These are phyloP conservation scores for Sanghuangporus sanghuang DNA, from an alignment of 1,284 basidiomycete species.

Conservation along the genomic window DNA sequence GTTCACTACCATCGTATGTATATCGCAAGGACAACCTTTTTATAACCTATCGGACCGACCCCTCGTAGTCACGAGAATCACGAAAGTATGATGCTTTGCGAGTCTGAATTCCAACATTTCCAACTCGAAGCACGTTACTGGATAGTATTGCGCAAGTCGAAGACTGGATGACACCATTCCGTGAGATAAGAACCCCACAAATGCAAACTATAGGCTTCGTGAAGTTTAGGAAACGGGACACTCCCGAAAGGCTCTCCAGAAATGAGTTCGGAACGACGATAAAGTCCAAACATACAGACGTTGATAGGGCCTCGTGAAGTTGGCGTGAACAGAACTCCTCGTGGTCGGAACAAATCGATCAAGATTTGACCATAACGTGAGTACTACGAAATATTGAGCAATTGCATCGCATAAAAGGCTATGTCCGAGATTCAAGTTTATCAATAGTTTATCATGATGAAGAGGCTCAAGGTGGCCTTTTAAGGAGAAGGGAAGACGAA, in stretches of 20 bases:
- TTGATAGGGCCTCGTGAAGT: no score
- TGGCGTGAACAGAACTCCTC: no score
- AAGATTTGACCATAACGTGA: no score
- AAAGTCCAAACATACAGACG: no score
- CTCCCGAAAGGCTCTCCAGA: not conserved
- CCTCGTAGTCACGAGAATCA: slow-evolving; percentile 4
- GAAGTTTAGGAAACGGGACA: not conserved
- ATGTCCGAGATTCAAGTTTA: no score
- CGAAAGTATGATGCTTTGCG: not conserved
- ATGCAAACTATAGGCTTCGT: not conserved
- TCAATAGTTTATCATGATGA: no score
- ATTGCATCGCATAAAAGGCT: no score
- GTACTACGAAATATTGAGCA: no score
- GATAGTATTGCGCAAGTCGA: slow-evolving; percentile 13
- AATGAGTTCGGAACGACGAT: no score
- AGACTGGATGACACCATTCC: slow-evolving; percentile 10
- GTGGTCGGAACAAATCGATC: no score
- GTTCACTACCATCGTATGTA: not conserved
- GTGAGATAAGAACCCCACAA: slow-evolving; percentile 4
- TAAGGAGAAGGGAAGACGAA: no score
- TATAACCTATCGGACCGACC: not conserved
- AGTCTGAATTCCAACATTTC: not conserved
- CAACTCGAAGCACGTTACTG: not conserved
- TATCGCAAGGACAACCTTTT: not conserved
- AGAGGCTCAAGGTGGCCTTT: no score